Base-by-base conservation (phyloP, 129 eudicot genomes). In the Centrapalus pauciflorus region DNA sequence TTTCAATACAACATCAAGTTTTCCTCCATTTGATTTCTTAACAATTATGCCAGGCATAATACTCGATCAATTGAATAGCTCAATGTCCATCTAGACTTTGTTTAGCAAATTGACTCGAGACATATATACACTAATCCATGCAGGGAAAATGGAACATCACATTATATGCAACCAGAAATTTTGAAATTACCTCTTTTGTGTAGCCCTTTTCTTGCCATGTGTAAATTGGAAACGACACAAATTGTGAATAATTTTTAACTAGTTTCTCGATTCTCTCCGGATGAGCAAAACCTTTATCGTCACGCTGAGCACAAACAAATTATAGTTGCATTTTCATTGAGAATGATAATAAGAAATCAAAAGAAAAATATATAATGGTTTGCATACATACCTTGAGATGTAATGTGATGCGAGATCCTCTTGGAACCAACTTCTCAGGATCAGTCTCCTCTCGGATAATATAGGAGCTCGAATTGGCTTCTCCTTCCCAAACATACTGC, bases 401-500 rank as follows among this genome's bases (percentile, higher is more conserved):
- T 56, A 93, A 64, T 25, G 94, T 80, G 57, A 93, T 82, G n/a
- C 90, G 85, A 60, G 99, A 86, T 24, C 99, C 99, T 70, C 99
- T 82, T 32, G 99, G 96, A 58, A 93, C 61, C 55, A 82, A 72
- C 62, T 89, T 93, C 66, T 78, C 92, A 21, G 90, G 84, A 48
- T 93, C 99, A 58, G 99, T 88, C 84, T 93, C 99, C 69, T 93
- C 99, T 73, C 92, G 76, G 30, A 93, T 79, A 64, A 84, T 82
- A 56, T 89, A 93, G 24, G 99, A 79, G 79, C 96, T 86, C 46
- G 99, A 87, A 76, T 89, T 89, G 48, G 95, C 92, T 73, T 93
- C 96, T 68, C 99, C 96, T 84, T 88, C 99, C 99, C 99, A 93
- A 13, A 89, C 92, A 74, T 77, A 93, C 67, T 93, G 99, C 69